Conservation (phyloP, 306 rosid genomes). For the Psophocarpus tetragonolobus region DNA sequence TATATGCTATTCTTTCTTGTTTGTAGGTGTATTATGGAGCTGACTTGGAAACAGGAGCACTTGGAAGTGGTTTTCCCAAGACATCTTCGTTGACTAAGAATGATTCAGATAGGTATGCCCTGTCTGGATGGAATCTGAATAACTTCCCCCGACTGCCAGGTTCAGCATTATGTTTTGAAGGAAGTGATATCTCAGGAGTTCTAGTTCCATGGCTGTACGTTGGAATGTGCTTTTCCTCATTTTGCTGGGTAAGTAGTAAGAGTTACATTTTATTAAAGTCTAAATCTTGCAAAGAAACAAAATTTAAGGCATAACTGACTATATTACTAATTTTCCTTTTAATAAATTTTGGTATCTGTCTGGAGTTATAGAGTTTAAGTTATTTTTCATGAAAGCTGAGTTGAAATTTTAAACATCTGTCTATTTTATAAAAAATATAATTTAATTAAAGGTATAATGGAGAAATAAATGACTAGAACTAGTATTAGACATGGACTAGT, state of each 20-base stretch:
- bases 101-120: slow-evolving; percentile 45
- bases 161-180: slow-evolving; percentile 82
- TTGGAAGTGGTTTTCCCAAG: slow-evolving; percentile 93
- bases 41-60: slow-evolving; percentile 76
- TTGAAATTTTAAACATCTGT: neutral
- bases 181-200: slow-evolving; percentile 90
- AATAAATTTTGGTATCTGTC: neutral
- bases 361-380: neutral
- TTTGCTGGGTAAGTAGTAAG: slow-evolving; percentile 87
- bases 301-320: neutral
- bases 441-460: neutral
- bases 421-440: neutral
- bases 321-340: neutral
- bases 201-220: slow-evolving; percentile 92
- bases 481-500: neutral
- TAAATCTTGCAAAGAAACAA: slow-evolving; percentile 12
- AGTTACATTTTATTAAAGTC: slow-evolving; percentile 3
- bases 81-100: slow-evolving; percentile 43
- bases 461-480: slow-evolving; percentile 1
- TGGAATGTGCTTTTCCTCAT: slow-evolving; percentile 96
- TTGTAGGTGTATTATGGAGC: slow-evolving; percentile 91
- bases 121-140: slow-evolving; percentile 94
- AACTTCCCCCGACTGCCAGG: slow-evolving; percentile 85
- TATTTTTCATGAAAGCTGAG: slow-evolving; percentile 8
- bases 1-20: slow-evolving; percentile 21